A percentile compares a stretch with the other conserved stretches of the same genome.
phyloP scores from a whole-genome alignment of 257 asterid species.

The Plectranthus barbatus region DNA sequence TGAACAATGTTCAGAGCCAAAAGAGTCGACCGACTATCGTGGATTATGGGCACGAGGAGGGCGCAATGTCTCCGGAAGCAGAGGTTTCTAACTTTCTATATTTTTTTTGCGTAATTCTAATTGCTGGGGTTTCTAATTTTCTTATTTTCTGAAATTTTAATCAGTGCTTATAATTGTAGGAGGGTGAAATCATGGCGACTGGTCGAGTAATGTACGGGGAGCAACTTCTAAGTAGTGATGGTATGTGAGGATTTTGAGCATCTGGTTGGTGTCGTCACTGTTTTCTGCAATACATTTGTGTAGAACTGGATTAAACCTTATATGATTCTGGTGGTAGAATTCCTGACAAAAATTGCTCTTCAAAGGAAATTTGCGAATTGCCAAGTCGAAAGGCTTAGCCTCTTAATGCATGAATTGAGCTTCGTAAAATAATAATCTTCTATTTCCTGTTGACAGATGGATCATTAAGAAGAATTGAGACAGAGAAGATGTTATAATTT shows the following conservation, averaged over 20 bases:
- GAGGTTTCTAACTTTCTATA: slow-evolving; percentile 62
- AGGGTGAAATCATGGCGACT: slow-evolving; percentile 53
- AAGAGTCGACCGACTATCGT: slow-evolving; percentile 48
- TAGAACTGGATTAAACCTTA: not conserved
- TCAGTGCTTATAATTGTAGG: slow-evolving; percentile 37
- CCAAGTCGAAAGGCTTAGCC: too few species aligned
- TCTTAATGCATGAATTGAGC: not conserved
- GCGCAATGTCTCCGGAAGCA: slow-evolving; percentile 77
- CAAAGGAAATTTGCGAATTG: not conserved
- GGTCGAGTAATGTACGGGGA: slow-evolving; percentile 51
- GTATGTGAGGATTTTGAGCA: slow-evolving; percentile 28
- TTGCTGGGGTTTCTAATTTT: slow-evolving; percentile 29
- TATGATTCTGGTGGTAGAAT: not conserved
- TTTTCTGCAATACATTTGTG: slow-evolving; percentile 24
- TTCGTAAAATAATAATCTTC: not conserved
- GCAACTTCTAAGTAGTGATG: slow-evolving; percentile 45
- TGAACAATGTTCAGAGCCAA: slow-evolving; percentile 21
- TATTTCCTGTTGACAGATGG: not conserved
- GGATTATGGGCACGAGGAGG: slow-evolving; percentile 89
- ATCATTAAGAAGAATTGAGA: not conserved
- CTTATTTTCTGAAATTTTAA: not conserved
- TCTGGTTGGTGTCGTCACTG: not conserved
- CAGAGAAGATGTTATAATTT: not conserved
- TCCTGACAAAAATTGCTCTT: not conserved
- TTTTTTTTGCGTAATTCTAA: not conserved